A percentile compares a stretch with the other conserved stretches of the same genome.
phyloP scores from a whole-genome alignment of 2,329 filamentous ascomycete species.

The Fusarium brevicatenulatum region DNA sequence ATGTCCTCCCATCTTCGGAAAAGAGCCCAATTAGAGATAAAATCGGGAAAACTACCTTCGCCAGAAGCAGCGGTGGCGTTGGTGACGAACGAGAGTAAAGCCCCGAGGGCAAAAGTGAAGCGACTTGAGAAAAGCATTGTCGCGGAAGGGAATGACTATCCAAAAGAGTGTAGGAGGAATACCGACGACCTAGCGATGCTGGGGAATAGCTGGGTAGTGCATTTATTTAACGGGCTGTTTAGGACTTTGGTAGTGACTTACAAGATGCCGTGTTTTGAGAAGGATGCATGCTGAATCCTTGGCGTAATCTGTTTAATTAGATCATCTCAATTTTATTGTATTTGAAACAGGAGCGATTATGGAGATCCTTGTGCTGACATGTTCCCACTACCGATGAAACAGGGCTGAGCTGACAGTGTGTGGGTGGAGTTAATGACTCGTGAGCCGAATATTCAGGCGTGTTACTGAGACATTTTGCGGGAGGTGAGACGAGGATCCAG shows the following conservation, averaged over 20 bases:
- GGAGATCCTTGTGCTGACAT: neutral
- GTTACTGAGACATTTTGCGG: neutral
- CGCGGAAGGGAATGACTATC: neutral
- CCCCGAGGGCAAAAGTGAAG: constrained; percentile 16
- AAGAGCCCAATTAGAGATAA: neutral
- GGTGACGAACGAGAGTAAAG: neutral
- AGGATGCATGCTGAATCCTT: neutral
- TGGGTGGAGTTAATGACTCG: neutral
- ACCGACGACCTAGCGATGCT: neutral
- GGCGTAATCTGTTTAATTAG: constrained; percentile 9
- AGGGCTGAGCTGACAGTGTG: neutral
- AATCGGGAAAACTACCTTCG: neutral
- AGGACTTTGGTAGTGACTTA: neutral
- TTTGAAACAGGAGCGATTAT: constrained; percentile 1
- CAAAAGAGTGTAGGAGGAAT: neutral
- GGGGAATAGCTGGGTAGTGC: constrained; percentile 1
- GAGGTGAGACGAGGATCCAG: neutral
- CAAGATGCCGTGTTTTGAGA: neutral
- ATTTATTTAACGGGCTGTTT: constrained; percentile 10
- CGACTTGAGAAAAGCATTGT: constrained; percentile 11
- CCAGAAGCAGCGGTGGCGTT: neutral
- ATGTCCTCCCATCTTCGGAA: constrained; percentile 1
- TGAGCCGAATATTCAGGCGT: neutral
- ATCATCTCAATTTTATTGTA: neutral
- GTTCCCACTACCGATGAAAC: neutral